Percentiles rank a stretch among this genome's conserved stretches.
phyloP scores from a whole-genome alignment of 768 basidiomycete genomes.

The Glaciozyma antarctica region DNA sequence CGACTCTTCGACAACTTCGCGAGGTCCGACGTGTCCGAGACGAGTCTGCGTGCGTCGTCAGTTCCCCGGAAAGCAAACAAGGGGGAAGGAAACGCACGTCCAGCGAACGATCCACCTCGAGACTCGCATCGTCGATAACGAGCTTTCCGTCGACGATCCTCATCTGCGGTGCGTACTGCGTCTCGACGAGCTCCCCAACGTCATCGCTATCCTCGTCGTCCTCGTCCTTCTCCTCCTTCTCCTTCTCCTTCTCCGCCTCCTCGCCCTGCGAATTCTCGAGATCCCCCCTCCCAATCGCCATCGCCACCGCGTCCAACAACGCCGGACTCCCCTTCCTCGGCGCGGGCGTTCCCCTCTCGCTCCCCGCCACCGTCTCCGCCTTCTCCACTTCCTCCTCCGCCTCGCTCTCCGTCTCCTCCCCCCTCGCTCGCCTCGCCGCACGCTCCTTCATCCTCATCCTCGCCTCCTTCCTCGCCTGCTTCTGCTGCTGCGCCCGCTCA shows the following conservation, averaged over 20 bases:
- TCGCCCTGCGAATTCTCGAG: background rate
- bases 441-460: conserved; percentile 6
- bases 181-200: conserved; percentile 56
- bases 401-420: background rate
- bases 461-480: background rate
- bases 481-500: background rate
- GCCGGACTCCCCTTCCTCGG: background rate
- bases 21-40: conserved; percentile 27
- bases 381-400: background rate
- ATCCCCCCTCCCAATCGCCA: background rate
- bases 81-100: conserved; percentile 43
- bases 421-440: background rate
- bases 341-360: background rate
- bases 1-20: conserved; percentile 46
- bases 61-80: background rate
- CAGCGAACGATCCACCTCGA: conserved; percentile 60
- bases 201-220: conserved; percentile 47
- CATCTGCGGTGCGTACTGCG: conserved; percentile 71
- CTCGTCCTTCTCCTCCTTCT: conserved; percentile 2
- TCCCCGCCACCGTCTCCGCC: background rate
- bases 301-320: background rate
- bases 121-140: conserved; percentile 72
- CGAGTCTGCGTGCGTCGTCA: background rate
- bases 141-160: conserved; percentile 80
- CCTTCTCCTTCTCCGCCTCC: background rate